A percentile compares a stretch with the other conserved stretches of the same genome.
These are phyloP conservation scores for Cenchrus purpureus DNA, from an alignment of 176 grass and related monocot species.

Conservation along the genomic window DNA sequence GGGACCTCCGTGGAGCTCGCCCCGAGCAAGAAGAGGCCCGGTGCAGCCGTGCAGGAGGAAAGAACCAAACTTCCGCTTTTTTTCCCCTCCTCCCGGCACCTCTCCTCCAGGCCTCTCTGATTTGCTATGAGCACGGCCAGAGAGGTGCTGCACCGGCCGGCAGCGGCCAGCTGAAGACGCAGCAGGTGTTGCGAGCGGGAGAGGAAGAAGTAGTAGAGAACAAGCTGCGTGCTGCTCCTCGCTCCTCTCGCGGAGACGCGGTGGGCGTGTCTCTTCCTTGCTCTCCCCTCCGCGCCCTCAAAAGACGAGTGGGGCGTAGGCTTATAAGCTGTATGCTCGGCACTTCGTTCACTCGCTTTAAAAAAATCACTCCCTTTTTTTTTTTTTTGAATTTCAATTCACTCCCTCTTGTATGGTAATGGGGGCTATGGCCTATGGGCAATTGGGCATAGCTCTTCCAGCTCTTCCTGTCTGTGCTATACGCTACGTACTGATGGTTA, in stretches of 20 bases:
- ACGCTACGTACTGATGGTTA: neutral
- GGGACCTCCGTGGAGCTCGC: too few relatives aligned
- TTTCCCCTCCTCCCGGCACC: neutral
- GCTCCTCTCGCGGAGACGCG: neutral
- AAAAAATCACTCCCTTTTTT: too few relatives aligned
- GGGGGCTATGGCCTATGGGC: too few relatives aligned
- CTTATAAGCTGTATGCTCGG: constrained; percentile 13
- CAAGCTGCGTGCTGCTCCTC: neutral
- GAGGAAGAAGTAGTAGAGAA: too few relatives aligned
- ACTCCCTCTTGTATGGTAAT: too few relatives aligned
- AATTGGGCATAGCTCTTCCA: neutral
- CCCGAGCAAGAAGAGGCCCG: neutral
- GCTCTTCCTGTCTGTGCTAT: neutral
- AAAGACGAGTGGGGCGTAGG: constrained; percentile 1
- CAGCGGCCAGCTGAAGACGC: neutral
- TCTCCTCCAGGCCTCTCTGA: neutral
- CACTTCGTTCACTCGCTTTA: neutral
- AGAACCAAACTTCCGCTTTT: constrained; percentile 52
- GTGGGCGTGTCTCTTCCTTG: neutral
- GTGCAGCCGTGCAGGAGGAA: neutral
- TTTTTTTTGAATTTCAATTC: too few relatives aligned
- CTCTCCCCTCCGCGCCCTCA: neutral
- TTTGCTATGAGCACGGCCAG: constrained; percentile 3
- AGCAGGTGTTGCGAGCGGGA: neutral
- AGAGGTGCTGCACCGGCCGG: neutral